Evolutionary conservation across 768 basidiomycete species (phyloP).

Genomic region (Pisolithus marmoratus): DNA sequence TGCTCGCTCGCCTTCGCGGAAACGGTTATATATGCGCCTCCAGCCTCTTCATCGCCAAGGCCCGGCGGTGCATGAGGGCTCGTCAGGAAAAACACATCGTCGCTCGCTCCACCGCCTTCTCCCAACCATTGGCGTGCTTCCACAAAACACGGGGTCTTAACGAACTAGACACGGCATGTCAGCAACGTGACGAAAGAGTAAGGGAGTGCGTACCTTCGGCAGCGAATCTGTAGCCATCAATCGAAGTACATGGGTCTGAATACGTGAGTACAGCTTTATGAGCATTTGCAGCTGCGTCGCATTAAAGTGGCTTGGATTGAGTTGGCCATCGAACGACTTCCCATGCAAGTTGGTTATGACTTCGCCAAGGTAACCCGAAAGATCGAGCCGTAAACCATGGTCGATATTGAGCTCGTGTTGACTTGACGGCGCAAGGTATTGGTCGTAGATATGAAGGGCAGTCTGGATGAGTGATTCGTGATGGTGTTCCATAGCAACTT

Average conservation of each 20-base stretch:
- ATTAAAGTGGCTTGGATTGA: conserved; percentile 85
- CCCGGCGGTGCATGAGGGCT: conserved; percentile 67
- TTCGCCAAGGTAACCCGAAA: conserved; percentile 89
- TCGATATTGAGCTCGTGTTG: conserved; percentile 98
- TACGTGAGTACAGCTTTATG: conserved; percentile 90
- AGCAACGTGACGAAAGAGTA: conserved; percentile 7
- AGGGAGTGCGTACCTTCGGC: conserved; percentile 62
- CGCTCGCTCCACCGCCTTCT: conserved; percentile 64
- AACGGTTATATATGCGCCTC: conserved; percentile 82
- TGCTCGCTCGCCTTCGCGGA: conserved; percentile 76
- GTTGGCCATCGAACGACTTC: conserved; percentile 70
- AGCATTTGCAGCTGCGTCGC: conserved; percentile 94
- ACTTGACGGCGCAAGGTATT: conserved; percentile 92
- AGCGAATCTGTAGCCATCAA: conserved; percentile 98
- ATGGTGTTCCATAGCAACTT: conserved; percentile 93
- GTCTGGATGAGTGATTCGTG: conserved; percentile 93
- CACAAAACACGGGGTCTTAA: conserved; percentile 79
- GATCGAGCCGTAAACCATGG: conserved; percentile 90
- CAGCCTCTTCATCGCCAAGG: conserved; percentile 61
- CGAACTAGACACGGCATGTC: conserved; percentile 50
- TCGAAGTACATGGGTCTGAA: conserved; percentile 94
- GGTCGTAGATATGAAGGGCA: conserved; percentile 91
- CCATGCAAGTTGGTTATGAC: conserved; percentile 75
- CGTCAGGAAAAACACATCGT: conserved; percentile 51
- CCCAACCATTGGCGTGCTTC: conserved; percentile 76